These are phyloP conservation scores for Ophiocordyceps camponoti-rufipedis DNA, from an alignment of 2,329 filamentous ascomycete genomes.

Conservation along the genomic window DNA sequence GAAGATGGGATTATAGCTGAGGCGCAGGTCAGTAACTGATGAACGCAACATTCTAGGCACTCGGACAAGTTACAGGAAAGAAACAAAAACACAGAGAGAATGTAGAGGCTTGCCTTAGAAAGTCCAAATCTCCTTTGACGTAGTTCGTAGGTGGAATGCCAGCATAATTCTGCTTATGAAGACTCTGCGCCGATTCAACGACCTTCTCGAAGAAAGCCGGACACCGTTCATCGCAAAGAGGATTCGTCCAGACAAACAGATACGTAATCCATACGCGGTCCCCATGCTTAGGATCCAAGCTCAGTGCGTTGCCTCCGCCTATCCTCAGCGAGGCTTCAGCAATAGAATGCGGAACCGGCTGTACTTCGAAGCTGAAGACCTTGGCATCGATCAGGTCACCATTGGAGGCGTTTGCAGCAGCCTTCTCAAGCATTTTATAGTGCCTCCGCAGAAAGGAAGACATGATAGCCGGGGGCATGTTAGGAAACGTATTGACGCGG, in stretches of 20 bases:
- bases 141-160: constrained; percentile 7
- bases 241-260: constrained; percentile 9
- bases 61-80: too few relatives aligned
- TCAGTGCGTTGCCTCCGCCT: constrained; percentile 9
- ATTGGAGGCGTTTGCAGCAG: neutral
- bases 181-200: constrained; percentile 2
- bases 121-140: constrained; percentile 4
- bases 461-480: constrained; percentile 7
- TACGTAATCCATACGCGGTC: constrained; percentile 15
- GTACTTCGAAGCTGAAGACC: constrained; percentile 4
- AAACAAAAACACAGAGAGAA: neutral
- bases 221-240: constrained; percentile 5
- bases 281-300: constrained; percentile 7
- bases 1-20: constrained; percentile 8
- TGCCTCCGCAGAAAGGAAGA: constrained; percentile 5
- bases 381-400: neutral
- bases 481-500: constrained; percentile 7
- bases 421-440: constrained; percentile 1
- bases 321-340: constrained; percentile 3
- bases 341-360: constrained; percentile 6
- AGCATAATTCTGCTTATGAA: constrained; percentile 4
- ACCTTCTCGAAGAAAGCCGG: constrained; percentile 2
- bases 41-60: too few relatives aligned
- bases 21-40: neutral
- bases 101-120: constrained; percentile 3